Base-by-base conservation (phyloP, 2,329 filamentous ascomycete species). In the Elsinoe perseae region DNA sequence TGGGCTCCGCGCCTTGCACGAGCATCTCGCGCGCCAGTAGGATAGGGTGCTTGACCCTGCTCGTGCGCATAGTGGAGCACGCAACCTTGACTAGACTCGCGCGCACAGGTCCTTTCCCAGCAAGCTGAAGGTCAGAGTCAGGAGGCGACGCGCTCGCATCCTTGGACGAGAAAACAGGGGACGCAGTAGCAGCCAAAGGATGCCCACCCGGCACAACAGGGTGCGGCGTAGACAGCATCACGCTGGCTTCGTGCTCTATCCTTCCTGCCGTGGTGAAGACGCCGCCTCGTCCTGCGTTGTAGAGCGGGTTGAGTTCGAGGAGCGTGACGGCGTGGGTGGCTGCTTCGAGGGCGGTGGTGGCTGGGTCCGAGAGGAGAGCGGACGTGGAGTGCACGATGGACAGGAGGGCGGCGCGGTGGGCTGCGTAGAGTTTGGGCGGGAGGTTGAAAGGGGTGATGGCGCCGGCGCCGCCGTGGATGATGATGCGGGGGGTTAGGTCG, bases 241-340 rank as follows among this genome's bases (percentile, higher is more conserved):
- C 81, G 7, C 83, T 87, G 1, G 88, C 87, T 72, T 95, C 90
- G 59, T 95, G 83, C 73, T 95, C 87, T 68, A 91, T 90, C 60
- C 84, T 80, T 16, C 90, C 91, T 61, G 86, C 84, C 52, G 84
- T 82, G 0, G 89, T 95, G 70, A 95, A 95, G 18, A 95, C 89
- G 52, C 89, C 87, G 54, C 91, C 91, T 64, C 83, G 84, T 6
- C 84, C 89, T 57, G 84, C 83, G 73, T 95, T 95, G 78, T 93
- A 95, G 3, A 95, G 80, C 1, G 85, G 79, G 65, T 90, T 82
- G 65, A 95, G 77, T 72, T 95, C 90, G 14, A 95, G 80, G 23
- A 85, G 77, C 1, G 77, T 74, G 9, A 95, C 89, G 43, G 89
- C 89, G 68, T 85, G 80, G 1, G 85, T 85, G 1, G 88, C 89